Percentiles rank a stretch among this genome's conserved stretches.
phyloP scores from a whole-genome alignment of 176 grass and related monocot genomes.

The Poa annua region DNA sequence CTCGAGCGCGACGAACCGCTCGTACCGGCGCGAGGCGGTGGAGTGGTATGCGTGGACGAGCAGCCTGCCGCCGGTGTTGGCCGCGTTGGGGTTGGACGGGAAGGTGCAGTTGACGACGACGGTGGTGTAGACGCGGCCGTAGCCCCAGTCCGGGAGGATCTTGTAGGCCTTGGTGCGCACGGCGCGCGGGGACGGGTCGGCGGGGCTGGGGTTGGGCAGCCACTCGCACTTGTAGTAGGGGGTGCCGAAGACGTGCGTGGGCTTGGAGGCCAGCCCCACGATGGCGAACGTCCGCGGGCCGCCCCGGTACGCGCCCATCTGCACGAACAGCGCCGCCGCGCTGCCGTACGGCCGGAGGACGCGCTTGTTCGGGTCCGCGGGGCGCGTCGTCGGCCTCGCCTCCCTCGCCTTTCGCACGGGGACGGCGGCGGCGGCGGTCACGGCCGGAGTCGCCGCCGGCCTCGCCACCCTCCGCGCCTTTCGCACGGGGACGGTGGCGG shows the following conservation, averaged over 20 bases:
- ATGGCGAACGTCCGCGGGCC: conserved; percentile 72
- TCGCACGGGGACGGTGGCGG: not conserved
- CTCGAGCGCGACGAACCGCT: conserved; percentile 77
- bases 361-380: conserved; percentile 63
- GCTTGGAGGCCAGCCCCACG: conserved; percentile 85
- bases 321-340: conserved; percentile 84
- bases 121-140: conserved; percentile 87
- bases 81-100: conserved; percentile 69
- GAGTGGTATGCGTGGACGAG: conserved; percentile 93
- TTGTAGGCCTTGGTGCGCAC: conserved; percentile 83
- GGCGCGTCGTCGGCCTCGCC: not conserved
- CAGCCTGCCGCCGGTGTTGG: conserved; percentile 78
- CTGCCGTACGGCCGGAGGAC: conserved; percentile 69
- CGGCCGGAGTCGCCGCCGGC: not conserved
- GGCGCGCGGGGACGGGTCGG: conserved; percentile 47
- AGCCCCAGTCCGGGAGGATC: conserved; percentile 94
- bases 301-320: conserved; percentile 89
- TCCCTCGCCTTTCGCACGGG: not conserved
- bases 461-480: not conserved
- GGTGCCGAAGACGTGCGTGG: conserved; percentile 69
- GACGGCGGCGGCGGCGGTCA: not conserved
- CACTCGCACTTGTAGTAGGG: conserved; percentile 99
- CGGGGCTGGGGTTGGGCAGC: conserved; percentile 52
- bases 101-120: conserved; percentile 96
- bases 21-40: conserved; percentile 65